Base-by-base conservation (phyloP, 176 grass and related monocot species). In the Paspalum notatum region DNA sequence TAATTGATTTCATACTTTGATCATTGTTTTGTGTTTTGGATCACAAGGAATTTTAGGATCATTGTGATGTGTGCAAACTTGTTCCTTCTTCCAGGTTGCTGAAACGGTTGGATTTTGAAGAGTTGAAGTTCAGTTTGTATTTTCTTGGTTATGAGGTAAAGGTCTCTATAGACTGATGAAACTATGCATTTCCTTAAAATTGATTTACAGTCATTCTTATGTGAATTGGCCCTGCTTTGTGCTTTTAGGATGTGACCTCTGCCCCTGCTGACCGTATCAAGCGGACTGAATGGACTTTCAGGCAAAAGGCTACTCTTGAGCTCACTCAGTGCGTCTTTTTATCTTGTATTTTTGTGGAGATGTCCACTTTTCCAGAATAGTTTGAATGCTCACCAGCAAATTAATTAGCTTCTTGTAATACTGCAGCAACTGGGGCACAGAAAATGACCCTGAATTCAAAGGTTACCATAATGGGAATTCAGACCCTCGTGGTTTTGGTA, bases 401-500 rank as follows among this genome's bases (percentile, higher is more conserved):
- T 66, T 74, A 13, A 75, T 68, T 37, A 53, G 26, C 27, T 67
- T 20, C 61, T 79, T 37, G 3, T 68, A 57, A 6, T 6, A 27
- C 16, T 87, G 70, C 75, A 98, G 95, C 80, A 98, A 95, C 66
- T 98, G 95, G 95, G 95, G 95, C 17, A 98, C 95, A 1, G 92
- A 98, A 86, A 94, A 20, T 91, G 92, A 98, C 86, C 83, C 92
- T 83, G 95, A 95, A 74, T 98, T 95, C 84, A 98, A 91, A 87
- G 90, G 92, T 64, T 95, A 98, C 81, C 95, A 98, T 78, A 95
- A 95, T 74, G 95, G 95, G 72, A 98, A 98, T 58, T 98, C 95
- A 56, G 95, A 98, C 65, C 95, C 95, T 22, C 95, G 92, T 89
- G 95, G 95, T 55, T 98, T 98, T 79, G 95, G 95, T 98, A 87